Conservation (phyloP, 345 rosid genomes). For the Brassica incana region DNA sequence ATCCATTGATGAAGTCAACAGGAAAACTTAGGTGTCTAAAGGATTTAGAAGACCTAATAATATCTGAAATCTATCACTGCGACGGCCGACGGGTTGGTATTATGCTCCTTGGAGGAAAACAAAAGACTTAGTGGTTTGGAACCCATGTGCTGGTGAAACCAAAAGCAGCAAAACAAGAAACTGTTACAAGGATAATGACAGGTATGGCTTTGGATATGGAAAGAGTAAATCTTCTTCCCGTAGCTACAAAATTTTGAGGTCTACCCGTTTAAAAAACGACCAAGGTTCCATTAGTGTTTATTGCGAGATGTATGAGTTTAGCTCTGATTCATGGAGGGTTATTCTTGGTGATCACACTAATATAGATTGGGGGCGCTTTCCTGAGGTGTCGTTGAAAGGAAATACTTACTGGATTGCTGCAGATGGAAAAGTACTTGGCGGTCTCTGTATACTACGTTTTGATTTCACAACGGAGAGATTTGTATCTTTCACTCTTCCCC, state of each 20-base stretch:
- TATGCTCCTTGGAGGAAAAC: neutral
- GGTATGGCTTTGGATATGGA: neutral
- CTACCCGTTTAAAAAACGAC: neutral
- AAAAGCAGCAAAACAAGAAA: neutral
- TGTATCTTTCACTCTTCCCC: neutral
- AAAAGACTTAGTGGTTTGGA: neutral
- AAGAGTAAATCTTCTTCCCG: neutral
- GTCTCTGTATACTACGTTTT: neutral
- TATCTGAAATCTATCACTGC: too few relatives aligned
- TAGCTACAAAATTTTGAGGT: neutral
- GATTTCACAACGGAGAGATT: neutral
- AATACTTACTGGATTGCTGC: neutral
- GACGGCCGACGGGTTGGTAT: too few relatives aligned
- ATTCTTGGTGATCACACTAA: neutral
- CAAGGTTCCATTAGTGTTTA: too few relatives aligned
- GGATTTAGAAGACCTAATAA: neutral
- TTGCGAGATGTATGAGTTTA: neutral
- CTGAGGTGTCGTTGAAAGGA: neutral
- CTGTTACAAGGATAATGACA: neutral
- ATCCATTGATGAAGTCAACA: neutral
- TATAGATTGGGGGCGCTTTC: neutral
- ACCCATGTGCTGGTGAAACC: neutral
- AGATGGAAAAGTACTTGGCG: neutral
- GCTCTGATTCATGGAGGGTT: neutral
- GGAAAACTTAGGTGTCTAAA: neutral